A percentile compares a stretch with the other conserved stretches of the same genome.
Evolutionary conservation across 2,329 filamentous ascomycete species (phyloP).

Genomic region (Epichloe hybrida): DNA sequence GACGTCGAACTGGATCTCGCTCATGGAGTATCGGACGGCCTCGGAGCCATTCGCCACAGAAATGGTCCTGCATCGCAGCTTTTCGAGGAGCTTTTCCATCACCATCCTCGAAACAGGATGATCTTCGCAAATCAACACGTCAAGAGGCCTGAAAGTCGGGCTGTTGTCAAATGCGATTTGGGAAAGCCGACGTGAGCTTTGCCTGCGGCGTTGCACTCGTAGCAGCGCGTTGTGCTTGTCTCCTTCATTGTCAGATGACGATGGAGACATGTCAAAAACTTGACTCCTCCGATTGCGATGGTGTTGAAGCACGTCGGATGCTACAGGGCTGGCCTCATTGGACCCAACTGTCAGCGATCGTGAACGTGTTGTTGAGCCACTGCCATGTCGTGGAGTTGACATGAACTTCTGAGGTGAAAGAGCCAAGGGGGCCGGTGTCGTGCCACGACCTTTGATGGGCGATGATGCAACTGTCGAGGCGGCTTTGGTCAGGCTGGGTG

Average conservation of each 20-base stretch:
- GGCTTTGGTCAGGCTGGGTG: conserved; percentile 46
- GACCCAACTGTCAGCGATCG: conserved; percentile 89
- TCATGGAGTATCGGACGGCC: conserved; percentile 84
- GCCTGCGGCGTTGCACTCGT: conserved; percentile 83
- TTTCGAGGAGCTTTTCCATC: conserved; percentile 97
- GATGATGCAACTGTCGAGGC: conserved; percentile 40
- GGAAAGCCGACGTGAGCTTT: conserved; percentile 87
- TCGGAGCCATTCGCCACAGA: conserved; percentile 83
- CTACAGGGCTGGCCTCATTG: conserved; percentile 71
- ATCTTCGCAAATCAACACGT: conserved; percentile 94
- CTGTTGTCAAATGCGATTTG: conserved; percentile 77
- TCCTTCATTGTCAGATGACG: conserved; percentile 93
- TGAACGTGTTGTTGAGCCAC: conserved; percentile 53
- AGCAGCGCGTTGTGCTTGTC: conserved; percentile 81
- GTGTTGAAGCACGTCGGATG: conserved; percentile 54
- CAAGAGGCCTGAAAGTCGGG: conserved; percentile 77
- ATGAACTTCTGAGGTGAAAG: conserved; percentile 51
- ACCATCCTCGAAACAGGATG: conserved; percentile 93
- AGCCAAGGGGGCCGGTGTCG: conserved; percentile 36
- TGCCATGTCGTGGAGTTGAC: conserved; percentile 45
- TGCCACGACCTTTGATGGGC: conserved; percentile 41
- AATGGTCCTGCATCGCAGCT: conserved; percentile 86
- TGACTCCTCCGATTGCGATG: conserved; percentile 90
- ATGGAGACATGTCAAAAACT: conserved; percentile 91
- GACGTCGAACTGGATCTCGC: conserved; percentile 96